phyloP scores from a whole-genome alignment of 495 filamentous ascomycete species.

The Aspergillus saccharolyticus region DNA sequence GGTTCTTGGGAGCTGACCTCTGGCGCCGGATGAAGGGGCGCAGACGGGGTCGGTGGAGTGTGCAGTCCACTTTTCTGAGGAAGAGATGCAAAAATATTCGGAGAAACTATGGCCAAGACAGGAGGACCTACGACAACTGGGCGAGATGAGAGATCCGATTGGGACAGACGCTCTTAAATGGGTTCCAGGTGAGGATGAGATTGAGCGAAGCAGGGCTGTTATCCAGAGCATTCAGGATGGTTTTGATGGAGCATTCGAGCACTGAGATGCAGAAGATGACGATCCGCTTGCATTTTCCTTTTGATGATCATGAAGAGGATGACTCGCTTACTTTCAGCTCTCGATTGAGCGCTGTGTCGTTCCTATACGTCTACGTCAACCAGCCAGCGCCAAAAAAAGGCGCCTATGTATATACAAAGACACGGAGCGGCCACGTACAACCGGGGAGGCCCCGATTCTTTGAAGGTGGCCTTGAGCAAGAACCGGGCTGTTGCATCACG shows the following conservation, averaged over 20 bases:
- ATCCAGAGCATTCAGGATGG: slow-evolving; percentile 20
- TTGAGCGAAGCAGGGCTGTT: slow-evolving; percentile 17
- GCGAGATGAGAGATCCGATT: slow-evolving; percentile 23
- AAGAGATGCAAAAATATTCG: slow-evolving; percentile 13
- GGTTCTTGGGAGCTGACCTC: slow-evolving; percentile 19
- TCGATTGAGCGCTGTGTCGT: too few species aligned
- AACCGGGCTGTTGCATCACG: too few species aligned
- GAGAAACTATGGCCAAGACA: slow-evolving; percentile 14
- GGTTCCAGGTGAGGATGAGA: slow-evolving; percentile 24
- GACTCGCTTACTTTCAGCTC: too few species aligned
- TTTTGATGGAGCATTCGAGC: slow-evolving; percentile 23
- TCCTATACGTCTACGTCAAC: too few species aligned
- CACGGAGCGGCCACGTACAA: too few species aligned
- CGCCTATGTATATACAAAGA: too few species aligned
- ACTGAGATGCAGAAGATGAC: slow-evolving; percentile 21
- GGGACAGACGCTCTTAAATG: slow-evolving; percentile 24
- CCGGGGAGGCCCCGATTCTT: too few species aligned
- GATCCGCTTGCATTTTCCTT: slow-evolving; percentile 22
- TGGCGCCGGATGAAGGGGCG: slow-evolving; percentile 13
- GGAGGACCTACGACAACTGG: slow-evolving; percentile 22
- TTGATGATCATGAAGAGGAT: slow-evolving; percentile 25
- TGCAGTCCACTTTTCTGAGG: slow-evolving; percentile 18
- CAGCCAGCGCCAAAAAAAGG: too few species aligned
- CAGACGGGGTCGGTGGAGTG: slow-evolving; percentile 9
- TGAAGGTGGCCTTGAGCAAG: too few species aligned